Evolutionary conservation across 1,284 basidiomycete genomes (phyloP).

Genomic region (Peniophora sp.): DNA sequence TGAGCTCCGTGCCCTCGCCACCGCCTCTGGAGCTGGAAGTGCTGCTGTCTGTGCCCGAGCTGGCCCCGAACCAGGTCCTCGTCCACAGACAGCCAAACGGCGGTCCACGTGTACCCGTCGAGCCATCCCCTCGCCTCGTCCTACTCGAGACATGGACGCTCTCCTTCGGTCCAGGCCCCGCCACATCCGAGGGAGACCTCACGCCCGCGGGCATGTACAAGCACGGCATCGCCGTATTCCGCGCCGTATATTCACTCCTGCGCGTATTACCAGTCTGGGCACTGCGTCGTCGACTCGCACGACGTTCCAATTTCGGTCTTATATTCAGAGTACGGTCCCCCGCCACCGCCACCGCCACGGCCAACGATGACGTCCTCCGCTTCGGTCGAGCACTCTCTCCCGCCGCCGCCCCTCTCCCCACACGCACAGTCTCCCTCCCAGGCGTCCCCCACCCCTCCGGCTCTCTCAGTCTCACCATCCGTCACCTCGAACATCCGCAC

Average conservation of each 20-base stretch:
- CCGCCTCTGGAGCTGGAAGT: slow-evolving; percentile 61
- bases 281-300: slow-evolving; percentile 33
- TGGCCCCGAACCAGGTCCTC: slow-evolving; percentile 60
- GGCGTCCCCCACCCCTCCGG: slow-evolving; percentile 63
- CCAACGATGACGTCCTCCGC: slow-evolving; percentile 26
- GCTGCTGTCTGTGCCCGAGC: slow-evolving; percentile 58
- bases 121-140: slow-evolving; percentile 58
- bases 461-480: slow-evolving; percentile 47
- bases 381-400: slow-evolving; percentile 34
- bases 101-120: slow-evolving; percentile 42
- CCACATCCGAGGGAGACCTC: slow-evolving; percentile 34
- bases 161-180: slow-evolving; percentile 30
- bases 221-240: slow-evolving; percentile 70
- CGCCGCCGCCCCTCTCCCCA: slow-evolving; percentile 34
- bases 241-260: slow-evolving; percentile 64
- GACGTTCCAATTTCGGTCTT: slow-evolving; percentile 43
- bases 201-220: slow-evolving; percentile 75
- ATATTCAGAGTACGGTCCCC: slow-evolving; percentile 43
- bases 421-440: slow-evolving; percentile 48
- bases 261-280: slow-evolving; percentile 69
- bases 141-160: slow-evolving; percentile 71
- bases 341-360: slow-evolving; percentile 31
- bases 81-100: slow-evolving; percentile 51
- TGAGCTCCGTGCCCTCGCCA: slow-evolving; percentile 36
- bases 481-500: slow-evolving; percentile 51